Evolutionary conservation across 2,329 filamentous ascomycete species (phyloP).

Genomic region (Leptosphaerulina australis): DNA sequence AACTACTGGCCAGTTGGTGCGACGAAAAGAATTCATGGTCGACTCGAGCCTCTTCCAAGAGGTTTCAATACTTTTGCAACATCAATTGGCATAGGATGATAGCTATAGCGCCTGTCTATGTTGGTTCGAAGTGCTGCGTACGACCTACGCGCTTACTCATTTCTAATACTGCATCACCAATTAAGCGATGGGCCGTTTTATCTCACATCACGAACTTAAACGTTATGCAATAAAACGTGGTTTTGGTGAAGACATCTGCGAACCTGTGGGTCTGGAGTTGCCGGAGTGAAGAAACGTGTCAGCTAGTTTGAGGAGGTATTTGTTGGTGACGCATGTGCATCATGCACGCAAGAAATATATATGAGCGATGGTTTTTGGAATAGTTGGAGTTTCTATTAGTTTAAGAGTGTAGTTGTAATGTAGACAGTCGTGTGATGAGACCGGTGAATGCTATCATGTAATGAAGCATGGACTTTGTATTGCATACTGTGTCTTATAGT

Average conservation of each 20-base stretch:
- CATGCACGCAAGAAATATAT: neutral
- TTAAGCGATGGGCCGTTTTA: neutral
- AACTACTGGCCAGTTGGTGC: conserved; percentile 58
- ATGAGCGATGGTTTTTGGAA: too few relatives aligned
- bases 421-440: neutral
- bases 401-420: neutral
- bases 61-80: conserved; percentile 51
- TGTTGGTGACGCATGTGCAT: neutral
- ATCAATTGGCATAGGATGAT: conserved; percentile 32
- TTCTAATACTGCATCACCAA: neutral
- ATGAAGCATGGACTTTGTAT: too few relatives aligned
- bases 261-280: neutral
- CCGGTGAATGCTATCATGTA: neutral
- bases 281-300: neutral
- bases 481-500: too few relatives aligned
- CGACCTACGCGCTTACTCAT: neutral
- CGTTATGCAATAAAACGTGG: too few relatives aligned
- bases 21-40: conserved; percentile 49
- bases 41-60: conserved; percentile 53
- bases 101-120: conserved; percentile 32
- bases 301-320: neutral
- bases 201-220: too few relatives aligned
- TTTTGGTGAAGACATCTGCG: too few relatives aligned
- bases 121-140: neutral
- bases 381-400: too few relatives aligned